Percentiles rank a stretch among this genome's conserved stretches.
phyloP scores from a whole-genome alignment of 2,329 filamentous ascomycete species.

The Exophiala spinifera region DNA sequence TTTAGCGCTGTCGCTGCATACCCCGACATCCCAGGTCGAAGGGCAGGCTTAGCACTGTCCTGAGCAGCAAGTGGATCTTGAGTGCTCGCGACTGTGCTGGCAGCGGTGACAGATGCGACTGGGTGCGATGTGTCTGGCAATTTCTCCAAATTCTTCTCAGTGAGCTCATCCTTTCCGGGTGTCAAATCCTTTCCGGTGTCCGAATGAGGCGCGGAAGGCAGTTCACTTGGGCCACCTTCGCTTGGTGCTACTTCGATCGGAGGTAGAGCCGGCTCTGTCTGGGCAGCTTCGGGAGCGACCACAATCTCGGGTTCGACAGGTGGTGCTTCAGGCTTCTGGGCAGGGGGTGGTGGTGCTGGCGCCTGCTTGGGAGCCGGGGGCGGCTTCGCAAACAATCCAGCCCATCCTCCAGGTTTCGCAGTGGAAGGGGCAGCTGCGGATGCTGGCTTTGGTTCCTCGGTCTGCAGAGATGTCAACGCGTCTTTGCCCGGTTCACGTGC shows the following conservation, averaged over 20 bases:
- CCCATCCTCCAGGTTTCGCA: slow-evolving; percentile 51
- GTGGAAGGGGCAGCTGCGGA: slow-evolving; percentile 17
- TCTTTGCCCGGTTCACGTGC: slow-evolving; percentile 30
- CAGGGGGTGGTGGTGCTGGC: slow-evolving; percentile 37
- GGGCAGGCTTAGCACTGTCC: slow-evolving; percentile 51
- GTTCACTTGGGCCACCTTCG: slow-evolving; percentile 33
- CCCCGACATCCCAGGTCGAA: slow-evolving; percentile 64
- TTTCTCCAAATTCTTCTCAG: slow-evolving; percentile 87
- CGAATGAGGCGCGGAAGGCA: slow-evolving; percentile 29
- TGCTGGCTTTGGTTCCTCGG: slow-evolving; percentile 34
- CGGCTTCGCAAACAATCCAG: slow-evolving; percentile 69
- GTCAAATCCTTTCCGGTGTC: slow-evolving; percentile 44
- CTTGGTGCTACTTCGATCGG: slow-evolving; percentile 39
- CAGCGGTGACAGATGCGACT: slow-evolving; percentile 74
- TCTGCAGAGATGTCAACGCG: slow-evolving; percentile 29
- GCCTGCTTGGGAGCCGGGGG: slow-evolving; percentile 53
- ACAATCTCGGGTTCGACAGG: slow-evolving; percentile 29
- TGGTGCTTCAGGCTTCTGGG: slow-evolving; percentile 16
- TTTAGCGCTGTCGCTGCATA: slow-evolving; percentile 81
- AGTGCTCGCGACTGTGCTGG: slow-evolving; percentile 84
- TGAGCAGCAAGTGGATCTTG: slow-evolving; percentile 63
- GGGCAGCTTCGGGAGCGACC: slow-evolving; percentile 35
- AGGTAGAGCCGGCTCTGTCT: slow-evolving; percentile 43
- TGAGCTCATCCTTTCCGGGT: slow-evolving; percentile 77
- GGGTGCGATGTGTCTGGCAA: slow-evolving; percentile 77